These are phyloP conservation scores for Hygrophorus pudorinus DNA, from an alignment of 768 basidiomycete genomes.

Conservation along the genomic window DNA sequence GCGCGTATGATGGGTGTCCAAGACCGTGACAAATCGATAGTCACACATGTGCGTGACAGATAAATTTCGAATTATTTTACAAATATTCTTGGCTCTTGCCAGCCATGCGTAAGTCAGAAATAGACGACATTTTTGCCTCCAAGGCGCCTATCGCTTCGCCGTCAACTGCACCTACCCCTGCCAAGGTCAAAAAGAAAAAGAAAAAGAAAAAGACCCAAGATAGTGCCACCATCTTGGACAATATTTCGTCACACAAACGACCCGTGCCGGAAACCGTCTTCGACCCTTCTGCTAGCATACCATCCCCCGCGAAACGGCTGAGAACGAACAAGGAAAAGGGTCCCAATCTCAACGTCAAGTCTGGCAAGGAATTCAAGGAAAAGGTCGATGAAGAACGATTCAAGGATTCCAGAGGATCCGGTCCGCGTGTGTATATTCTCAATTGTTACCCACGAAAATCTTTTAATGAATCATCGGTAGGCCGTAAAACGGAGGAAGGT, in stretches of 20 bases:
- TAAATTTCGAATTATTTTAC: too few species aligned
- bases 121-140: constrained; percentile 75
- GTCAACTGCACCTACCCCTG: too few species aligned
- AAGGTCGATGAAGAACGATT: constrained; percentile 41
- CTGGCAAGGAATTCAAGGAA: not conserved
- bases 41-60: too few species aligned
- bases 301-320: constrained; percentile 26
- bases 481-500: constrained; percentile 73
- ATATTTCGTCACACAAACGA: constrained; percentile 22
- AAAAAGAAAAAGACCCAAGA: constrained; percentile 27
- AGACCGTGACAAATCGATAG: too few species aligned
- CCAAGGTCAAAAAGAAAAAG: constrained; percentile 36
- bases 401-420: constrained; percentile 65
- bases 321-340: constrained; percentile 20
- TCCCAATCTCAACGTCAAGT: constrained; percentile 5
- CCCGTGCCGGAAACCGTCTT: constrained; percentile 51
- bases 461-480: constrained; percentile 23
- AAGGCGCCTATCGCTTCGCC: constrained; percentile 19
- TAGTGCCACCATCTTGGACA: too few species aligned
- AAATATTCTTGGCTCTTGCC: constrained; percentile 13
- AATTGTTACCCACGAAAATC: constrained; percentile 1
- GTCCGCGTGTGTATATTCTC: constrained; percentile 43
- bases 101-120: constrained; percentile 53
- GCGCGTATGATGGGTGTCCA: too few species aligned
- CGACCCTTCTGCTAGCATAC: constrained; percentile 42